phyloP scores from a whole-genome alignment of 163 green algal genomes.

The Chloromonas sp. region DNA sequence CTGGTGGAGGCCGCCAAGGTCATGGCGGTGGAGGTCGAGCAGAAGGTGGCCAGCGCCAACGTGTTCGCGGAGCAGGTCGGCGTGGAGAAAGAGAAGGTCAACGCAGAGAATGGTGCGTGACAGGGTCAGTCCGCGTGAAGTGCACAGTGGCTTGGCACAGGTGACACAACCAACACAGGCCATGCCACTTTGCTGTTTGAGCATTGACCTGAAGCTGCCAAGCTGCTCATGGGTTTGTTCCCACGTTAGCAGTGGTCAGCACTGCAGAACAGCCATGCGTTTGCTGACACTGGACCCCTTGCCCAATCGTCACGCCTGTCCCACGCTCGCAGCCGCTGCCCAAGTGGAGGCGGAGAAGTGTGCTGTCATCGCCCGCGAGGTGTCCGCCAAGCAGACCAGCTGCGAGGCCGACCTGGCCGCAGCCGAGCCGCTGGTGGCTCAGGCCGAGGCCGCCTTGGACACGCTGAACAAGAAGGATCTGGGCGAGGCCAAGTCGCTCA shows the following conservation, averaged over 20 bases:
- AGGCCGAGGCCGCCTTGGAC: constrained; percentile 72
- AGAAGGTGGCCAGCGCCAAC: constrained; percentile 67
- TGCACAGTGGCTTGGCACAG: no score
- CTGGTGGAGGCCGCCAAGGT: constrained; percentile 66
- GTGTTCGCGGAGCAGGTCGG: constrained; percentile 70
- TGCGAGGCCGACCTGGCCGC: constrained; percentile 66
- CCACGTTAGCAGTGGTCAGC: no score
- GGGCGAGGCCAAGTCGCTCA: constrained; percentile 78
- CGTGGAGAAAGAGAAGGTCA: constrained; percentile 74
- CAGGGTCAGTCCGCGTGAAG: neutral
- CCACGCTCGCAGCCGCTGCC: constrained; percentile 9
- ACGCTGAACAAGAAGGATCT: constrained; percentile 82
- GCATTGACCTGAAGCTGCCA: no score
- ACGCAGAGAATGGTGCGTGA: constrained; percentile 60
- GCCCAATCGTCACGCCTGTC: no score
- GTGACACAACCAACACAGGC: no score
- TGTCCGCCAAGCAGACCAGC: constrained; percentile 60
- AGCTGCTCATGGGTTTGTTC: no score
- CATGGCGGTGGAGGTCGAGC: constrained; percentile 71
- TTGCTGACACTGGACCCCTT: no score
- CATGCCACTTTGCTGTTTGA: no score
- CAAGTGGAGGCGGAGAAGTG: constrained; percentile 79
- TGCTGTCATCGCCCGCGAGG: constrained; percentile 62
- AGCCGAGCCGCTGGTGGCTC: constrained; percentile 66
- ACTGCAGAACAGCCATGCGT: no score